These are phyloP conservation scores for Populus nigra DNA, from an alignment of 345 rosid genomes.

Conservation along the genomic window DNA sequence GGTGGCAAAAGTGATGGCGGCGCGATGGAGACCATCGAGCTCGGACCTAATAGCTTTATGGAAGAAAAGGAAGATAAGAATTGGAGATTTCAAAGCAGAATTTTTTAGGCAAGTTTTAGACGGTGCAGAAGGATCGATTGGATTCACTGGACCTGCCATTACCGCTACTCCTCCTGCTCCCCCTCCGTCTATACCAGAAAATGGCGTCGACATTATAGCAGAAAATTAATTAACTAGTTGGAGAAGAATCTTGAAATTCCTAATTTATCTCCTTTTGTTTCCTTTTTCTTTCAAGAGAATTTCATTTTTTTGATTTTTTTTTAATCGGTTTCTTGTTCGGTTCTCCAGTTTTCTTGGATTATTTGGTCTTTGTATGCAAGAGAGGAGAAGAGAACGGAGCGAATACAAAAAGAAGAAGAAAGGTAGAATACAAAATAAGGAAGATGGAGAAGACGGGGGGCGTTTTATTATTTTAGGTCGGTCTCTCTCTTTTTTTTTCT, in stretches of 20 bases:
- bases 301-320: background rate
- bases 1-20: conserved; percentile 54
- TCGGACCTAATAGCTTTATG: conserved; percentile 68
- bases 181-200: conserved; percentile 42
- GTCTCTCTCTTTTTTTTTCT: background rate
- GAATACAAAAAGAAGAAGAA: background rate
- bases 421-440: background rate
- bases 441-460: background rate
- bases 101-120: conserved; percentile 44
- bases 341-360: background rate
- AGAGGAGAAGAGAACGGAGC: background rate
- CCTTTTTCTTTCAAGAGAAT: background rate
- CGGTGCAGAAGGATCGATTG: conserved; percentile 46
- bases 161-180: conserved; percentile 57
- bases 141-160: conserved; percentile 52
- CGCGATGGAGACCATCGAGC: conserved; percentile 59
- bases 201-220: conserved; percentile 54
- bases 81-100: conserved; percentile 59
- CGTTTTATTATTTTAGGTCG: background rate
- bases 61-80: conserved; percentile 61
- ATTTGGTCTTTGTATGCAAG: background rate
- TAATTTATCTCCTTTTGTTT: background rate
- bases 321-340: background rate
- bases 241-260: background rate
- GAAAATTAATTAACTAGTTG: background rate